Conservation (phyloP, 2,329 filamentous ascomycete genomes). For the Nannizzia gypsea region DNA sequence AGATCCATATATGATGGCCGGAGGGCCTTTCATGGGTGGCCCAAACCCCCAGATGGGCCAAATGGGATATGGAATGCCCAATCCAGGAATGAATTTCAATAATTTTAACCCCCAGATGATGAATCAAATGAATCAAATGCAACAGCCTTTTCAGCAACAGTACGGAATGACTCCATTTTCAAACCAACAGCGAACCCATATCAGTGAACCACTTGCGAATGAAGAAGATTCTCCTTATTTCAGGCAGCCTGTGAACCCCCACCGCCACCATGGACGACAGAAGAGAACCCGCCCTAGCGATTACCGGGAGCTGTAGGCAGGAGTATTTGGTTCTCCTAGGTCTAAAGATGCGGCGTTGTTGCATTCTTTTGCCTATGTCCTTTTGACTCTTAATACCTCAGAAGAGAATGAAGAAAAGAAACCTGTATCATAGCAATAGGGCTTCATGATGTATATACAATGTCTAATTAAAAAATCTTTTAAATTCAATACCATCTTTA, state of each 20-base stretch:
- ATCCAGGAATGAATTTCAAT: not conserved
- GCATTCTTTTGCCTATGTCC: not conserved
- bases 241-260: constrained; percentile 87
- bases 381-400: not conserved
- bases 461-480: not conserved
- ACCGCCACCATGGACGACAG: constrained; percentile 73
- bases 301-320: constrained; percentile 62
- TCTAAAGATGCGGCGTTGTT: too few relatives aligned
- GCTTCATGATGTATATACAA: constrained; percentile 3
- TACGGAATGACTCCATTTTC: constrained; percentile 37
- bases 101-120: constrained; percentile 3
- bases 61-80: not conserved
- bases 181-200: constrained; percentile 47
- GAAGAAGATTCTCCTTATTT: constrained; percentile 88
- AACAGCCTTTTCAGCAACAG: constrained; percentile 14
- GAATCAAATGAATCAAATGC: constrained; percentile 5
- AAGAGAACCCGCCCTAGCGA: constrained; percentile 75
- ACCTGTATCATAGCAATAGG: not conserved
- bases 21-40: not conserved
- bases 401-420: not conserved
- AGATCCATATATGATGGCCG: constrained; percentile 1
- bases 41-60: not conserved
- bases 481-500: not conserved
- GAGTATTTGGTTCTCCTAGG: not conserved
- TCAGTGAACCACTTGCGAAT: constrained; percentile 44